These are phyloP conservation scores for Tetrahymena thermophila DNA, from an alignment of 73 alveolate genomes.

Conservation along the genomic window DNA sequence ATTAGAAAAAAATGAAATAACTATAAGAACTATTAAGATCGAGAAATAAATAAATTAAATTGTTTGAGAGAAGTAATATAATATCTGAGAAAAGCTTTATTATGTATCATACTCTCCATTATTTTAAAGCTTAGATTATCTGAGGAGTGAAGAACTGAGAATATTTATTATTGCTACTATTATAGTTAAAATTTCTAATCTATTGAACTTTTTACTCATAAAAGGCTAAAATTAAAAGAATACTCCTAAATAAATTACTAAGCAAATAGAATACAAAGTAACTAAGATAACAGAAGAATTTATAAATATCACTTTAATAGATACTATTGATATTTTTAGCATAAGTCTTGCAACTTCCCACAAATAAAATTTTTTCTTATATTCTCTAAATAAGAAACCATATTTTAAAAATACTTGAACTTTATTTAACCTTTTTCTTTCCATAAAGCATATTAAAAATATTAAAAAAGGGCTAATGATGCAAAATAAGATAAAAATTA, in stretches of 20 bases:
- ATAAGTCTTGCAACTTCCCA: neutral
- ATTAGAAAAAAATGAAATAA: neutral
- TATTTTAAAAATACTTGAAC: neutral
- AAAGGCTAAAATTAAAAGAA: neutral
- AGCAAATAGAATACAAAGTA: neutral
- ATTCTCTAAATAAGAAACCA: neutral
- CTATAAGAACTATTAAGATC: neutral
- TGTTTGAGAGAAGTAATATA: neutral
- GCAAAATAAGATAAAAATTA: neutral
- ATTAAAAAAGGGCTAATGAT: neutral
- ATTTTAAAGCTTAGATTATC: neutral
- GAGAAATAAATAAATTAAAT: neutral
- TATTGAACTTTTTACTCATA: neutral
- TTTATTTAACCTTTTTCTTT: neutral
- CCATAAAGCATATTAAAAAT: neutral
- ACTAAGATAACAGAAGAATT: neutral
- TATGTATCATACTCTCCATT: neutral
- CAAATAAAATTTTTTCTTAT: neutral
- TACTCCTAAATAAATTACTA: neutral
- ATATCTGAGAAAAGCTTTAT: neutral
- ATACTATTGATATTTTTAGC: neutral
- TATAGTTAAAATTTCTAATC: neutral
- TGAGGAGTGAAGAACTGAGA: neutral
- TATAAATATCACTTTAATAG: neutral
- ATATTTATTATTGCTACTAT: neutral